Percentiles rank a stretch among this genome's conserved stretches.
phyloP scores from a whole-genome alignment of 495 filamentous ascomycete genomes.

The Amphirosellinia nigrospora region DNA sequence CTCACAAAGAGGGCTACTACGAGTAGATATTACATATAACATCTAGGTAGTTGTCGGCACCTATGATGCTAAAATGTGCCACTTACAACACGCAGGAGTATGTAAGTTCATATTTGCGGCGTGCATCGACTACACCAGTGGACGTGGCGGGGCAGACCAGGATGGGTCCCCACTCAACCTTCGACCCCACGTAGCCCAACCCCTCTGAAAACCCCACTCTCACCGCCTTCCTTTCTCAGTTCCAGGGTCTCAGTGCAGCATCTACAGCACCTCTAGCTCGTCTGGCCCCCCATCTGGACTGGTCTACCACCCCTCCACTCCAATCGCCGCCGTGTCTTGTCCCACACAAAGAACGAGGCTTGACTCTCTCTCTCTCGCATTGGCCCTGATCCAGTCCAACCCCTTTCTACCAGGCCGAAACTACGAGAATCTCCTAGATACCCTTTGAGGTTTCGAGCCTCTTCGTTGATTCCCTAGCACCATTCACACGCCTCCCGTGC shows the following conservation, averaged over 20 bases:
- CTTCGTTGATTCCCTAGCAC: background rate
- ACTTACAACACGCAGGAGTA: background rate
- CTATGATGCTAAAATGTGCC: background rate
- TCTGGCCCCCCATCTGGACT: background rate
- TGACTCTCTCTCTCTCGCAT: background rate
- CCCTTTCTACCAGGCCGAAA: background rate
- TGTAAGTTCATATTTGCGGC: too few relatives aligned
- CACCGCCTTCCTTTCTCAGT: constrained; percentile 10
- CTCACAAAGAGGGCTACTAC: background rate
- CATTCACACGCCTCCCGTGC: background rate
- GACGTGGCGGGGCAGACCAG: too few relatives aligned
- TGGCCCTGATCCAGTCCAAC: background rate
- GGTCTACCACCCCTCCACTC: background rate
- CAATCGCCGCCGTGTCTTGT: constrained; percentile 9
- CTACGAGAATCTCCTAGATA: background rate
- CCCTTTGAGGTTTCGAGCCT: background rate
- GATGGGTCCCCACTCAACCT: too few relatives aligned
- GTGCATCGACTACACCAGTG: too few relatives aligned
- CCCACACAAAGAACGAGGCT: constrained; percentile 11
- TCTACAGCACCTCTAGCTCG: background rate
- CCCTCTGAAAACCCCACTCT: background rate
- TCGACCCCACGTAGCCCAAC: background rate
- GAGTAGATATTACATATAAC: background rate
- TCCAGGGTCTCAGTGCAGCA: background rate
- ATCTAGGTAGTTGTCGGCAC: background rate